Percentiles rank a stretch among this genome's conserved stretches.
These are phyloP conservation scores for Candolleomyces aberdarensis DNA, from an alignment of 768 basidiomycete species.

Conservation along the genomic window DNA sequence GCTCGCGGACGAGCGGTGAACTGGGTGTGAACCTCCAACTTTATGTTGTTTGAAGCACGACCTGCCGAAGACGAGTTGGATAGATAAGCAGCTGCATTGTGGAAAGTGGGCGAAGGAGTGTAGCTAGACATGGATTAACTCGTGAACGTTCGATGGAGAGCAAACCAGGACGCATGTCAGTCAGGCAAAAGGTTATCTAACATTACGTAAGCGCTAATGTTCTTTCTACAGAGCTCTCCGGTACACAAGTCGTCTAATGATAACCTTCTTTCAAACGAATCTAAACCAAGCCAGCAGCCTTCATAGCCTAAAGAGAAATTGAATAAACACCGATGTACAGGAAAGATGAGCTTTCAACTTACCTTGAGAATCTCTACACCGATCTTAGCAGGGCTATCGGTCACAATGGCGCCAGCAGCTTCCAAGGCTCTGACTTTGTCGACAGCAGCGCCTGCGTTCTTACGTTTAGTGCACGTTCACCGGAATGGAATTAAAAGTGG, in stretches of 20 bases:
- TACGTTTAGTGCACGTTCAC: neutral
- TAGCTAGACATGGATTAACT: conserved; percentile 13
- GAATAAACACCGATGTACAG: conserved; percentile 1
- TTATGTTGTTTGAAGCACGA: conserved; percentile 56
- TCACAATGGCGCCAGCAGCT: conserved; percentile 89
- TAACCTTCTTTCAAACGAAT: neutral
- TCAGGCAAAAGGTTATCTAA: too few relatives aligned
- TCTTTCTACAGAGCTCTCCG: too few relatives aligned
- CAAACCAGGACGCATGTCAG: too few relatives aligned
- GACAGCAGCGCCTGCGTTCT: conserved; percentile 68
- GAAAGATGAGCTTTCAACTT: conserved; percentile 15
- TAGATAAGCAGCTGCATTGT: conserved; percentile 62
- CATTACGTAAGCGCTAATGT: too few relatives aligned
- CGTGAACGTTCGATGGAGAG: too few relatives aligned
- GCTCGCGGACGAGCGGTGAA: conserved; percentile 15
- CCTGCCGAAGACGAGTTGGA: conserved; percentile 52
- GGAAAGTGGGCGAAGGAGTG: conserved; percentile 39
- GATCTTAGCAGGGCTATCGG: conserved; percentile 94
- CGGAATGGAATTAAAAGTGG: neutral
- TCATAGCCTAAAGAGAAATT: conserved; percentile 60
- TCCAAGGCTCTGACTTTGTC: conserved; percentile 94
- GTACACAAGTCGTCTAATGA: too few relatives aligned
- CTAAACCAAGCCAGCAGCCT: conserved; percentile 66
- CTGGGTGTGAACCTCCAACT: conserved; percentile 66
- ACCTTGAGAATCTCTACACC: conserved; percentile 89